These are phyloP conservation scores for Litsea cubeba DNA, from an alignment of 164 flowering plant species.

Conservation along the genomic window DNA sequence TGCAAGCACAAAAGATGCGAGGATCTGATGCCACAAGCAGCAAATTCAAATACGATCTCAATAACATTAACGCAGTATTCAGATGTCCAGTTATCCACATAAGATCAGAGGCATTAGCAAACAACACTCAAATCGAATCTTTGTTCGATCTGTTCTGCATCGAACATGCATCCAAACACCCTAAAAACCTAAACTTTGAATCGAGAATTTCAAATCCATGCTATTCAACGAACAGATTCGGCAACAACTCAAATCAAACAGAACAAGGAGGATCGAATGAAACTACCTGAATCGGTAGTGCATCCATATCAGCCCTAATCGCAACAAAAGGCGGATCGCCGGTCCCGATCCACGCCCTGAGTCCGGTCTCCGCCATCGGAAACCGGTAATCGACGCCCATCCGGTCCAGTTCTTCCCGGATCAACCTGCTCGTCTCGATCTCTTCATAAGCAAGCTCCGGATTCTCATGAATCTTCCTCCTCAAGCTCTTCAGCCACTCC, in stretches of 20 bases:
- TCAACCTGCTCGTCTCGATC: slow-evolving; percentile 46
- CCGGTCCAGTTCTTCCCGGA: slow-evolving; percentile 48
- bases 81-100: too few species aligned
- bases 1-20: too few species aligned
- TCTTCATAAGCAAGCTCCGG: slow-evolving; percentile 77
- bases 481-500: slow-evolving; percentile 44
- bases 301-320: slow-evolving; percentile 93
- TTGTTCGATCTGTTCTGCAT: too few species aligned
- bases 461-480: slow-evolving; percentile 56
- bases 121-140: too few species aligned
- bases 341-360: slow-evolving; percentile 55
- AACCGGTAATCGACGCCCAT: slow-evolving; percentile 48
- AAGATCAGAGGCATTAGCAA: too few species aligned
- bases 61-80: too few species aligned
- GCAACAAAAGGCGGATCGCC: slow-evolving; percentile 81
- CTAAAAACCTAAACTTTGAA: too few species aligned
- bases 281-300: slow-evolving; percentile 79
- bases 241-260: background rate
- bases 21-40: too few species aligned
- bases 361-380: slow-evolving; percentile 66
- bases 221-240: too few species aligned
- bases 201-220: too few species aligned
- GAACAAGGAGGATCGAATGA: background rate
- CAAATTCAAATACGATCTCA: too few species aligned
- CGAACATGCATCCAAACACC: too few species aligned